Evolutionary conservation across 331 rosid genomes (phyloP), one percentile per base, ranked within the genome.

Genomic region (Arachis monticola): DNA sequence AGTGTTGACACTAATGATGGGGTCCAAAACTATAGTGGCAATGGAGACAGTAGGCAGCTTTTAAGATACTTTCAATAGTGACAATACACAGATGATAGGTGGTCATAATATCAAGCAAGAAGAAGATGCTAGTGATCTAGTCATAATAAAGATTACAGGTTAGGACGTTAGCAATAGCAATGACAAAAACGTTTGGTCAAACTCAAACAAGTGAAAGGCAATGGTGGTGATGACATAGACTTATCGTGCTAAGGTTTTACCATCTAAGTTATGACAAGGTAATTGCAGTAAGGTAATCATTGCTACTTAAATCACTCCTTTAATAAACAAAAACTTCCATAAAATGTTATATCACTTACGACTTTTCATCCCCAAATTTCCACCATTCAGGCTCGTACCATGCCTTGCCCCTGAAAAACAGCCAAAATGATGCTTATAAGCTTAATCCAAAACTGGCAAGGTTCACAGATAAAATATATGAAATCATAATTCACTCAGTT

Each of bases 341-440:
- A 75, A 55, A 69, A 74, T 73, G 85, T 56, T 41, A 64, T 35
- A 71, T 79, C 69, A 88, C 97, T 88, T 88, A 94, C 99, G 93
- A 46, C 83, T 90, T 94, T 75, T 92, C 96, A 81, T 94, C 97
- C 12, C 98, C 85, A 77, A 84, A 84, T 77, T 84, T 84, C 87
- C 87, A 84, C 85, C 85, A 84, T 1, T 94, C 99, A 55, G 99
- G 97, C 83, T 94, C 99, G 72, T 88, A 92, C 99, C 99, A 94
- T 44, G 82, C 63, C 81, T 92, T 92, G 70, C 97, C 97, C 69
- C 97, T 94, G 90, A 60, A 84, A 67, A 70, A 53, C 60, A 63
- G 75, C 47, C 40, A 69, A 61, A 74, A 64, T 68, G 57, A 71
- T 56, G 63, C 10, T 30, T 56, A 56, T 13, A 60, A 30, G 73